Percentiles rank a stretch among this genome's conserved stretches.
Evolutionary conservation across 345 rosid species (phyloP).

Genomic region (Jatropha curcas): DNA sequence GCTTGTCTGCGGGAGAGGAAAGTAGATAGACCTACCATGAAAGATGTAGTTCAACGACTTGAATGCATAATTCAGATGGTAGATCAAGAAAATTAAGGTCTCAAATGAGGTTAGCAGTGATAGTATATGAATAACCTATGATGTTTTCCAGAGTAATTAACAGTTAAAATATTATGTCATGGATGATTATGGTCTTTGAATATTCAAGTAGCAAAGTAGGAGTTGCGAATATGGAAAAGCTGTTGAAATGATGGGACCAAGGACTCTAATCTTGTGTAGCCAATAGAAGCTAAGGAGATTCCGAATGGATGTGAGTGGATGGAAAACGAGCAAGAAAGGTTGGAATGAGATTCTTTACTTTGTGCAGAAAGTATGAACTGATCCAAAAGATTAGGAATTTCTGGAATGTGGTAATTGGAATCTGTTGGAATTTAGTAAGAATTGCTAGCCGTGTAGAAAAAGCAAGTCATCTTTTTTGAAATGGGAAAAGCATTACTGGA

Average conservation of each 20-base stretch:
- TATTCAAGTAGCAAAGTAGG: slow-evolving; percentile 31
- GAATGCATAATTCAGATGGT: slow-evolving; percentile 35
- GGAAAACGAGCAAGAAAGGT: slow-evolving; percentile 13
- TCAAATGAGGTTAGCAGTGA: slow-evolving; percentile 11
- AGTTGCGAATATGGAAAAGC: slow-evolving; percentile 9
- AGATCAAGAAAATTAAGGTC: slow-evolving; percentile 20
- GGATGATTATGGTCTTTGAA: slow-evolving; percentile 20
- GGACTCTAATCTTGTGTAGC: slow-evolving; percentile 9
- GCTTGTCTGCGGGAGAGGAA: slow-evolving; percentile 51
- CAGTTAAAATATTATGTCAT: not conserved
- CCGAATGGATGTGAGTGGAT: slow-evolving; percentile 26
- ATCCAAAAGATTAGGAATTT: slow-evolving; percentile 19
- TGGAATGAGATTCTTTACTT: slow-evolving; percentile 47
- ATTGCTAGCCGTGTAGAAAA: slow-evolving; percentile 11
- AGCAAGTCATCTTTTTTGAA: slow-evolving; percentile 3
- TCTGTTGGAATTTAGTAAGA: slow-evolving; percentile 10
- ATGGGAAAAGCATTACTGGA: not conserved
- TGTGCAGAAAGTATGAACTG: slow-evolving; percentile 21
- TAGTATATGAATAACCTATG: not conserved
- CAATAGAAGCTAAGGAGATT: slow-evolving; percentile 31
- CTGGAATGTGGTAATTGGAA: not conserved
- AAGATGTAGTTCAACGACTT: slow-evolving; percentile 47
- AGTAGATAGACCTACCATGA: slow-evolving; percentile 54
- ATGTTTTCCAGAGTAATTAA: slow-evolving; percentile 9
- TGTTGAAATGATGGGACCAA: slow-evolving; percentile 20